A percentile compares a stretch with the other conserved stretches of the same genome.
Evolutionary conservation across 768 basidiomycete species (phyloP).

Genomic region (Pulveroboletus sp.): DNA sequence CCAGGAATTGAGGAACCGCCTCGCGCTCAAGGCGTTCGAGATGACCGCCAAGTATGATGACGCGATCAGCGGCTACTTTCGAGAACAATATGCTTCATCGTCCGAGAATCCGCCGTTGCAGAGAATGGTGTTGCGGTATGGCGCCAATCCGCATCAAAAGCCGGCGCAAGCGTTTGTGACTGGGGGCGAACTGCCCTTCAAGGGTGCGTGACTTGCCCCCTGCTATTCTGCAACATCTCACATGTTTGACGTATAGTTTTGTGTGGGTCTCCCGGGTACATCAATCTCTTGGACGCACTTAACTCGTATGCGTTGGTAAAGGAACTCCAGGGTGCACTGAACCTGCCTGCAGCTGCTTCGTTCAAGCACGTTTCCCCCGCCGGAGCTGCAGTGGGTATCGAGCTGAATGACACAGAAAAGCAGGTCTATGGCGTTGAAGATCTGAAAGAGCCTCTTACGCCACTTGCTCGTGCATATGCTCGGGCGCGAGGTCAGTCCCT

Average conservation of each 20-base stretch:
- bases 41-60: conserved; percentile 94
- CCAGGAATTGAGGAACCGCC: conserved; percentile 64
- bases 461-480: conserved; percentile 91
- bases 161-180: conserved; percentile 95
- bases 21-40: conserved; percentile 97
- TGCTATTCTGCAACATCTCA: neutral
- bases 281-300: conserved; percentile 95
- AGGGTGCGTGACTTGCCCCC: conserved; percentile 53
- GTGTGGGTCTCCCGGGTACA: conserved; percentile 94
- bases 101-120: conserved; percentile 79
- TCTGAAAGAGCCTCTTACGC: conserved; percentile 83
- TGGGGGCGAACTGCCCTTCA: conserved; percentile 89
- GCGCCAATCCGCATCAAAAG: conserved; percentile 98
- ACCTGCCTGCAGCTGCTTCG: conserved; percentile 92
- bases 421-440: conserved; percentile 97
- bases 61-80: conserved; percentile 94
- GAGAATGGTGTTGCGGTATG: conserved; percentile 85
- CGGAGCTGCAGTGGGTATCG: conserved; percentile 89
- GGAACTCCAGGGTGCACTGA: conserved; percentile 84
- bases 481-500: conserved; percentile 76
- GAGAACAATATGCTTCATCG: conserved; percentile 90
- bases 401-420: conserved; percentile 80
- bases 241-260: conserved; percentile 51
- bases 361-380: conserved; percentile 99
- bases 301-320: conserved; percentile 96